Evolutionary conservation across 2,329 filamentous ascomycete species (phyloP).

Genomic region (Aureobasidium leucospermi): DNA sequence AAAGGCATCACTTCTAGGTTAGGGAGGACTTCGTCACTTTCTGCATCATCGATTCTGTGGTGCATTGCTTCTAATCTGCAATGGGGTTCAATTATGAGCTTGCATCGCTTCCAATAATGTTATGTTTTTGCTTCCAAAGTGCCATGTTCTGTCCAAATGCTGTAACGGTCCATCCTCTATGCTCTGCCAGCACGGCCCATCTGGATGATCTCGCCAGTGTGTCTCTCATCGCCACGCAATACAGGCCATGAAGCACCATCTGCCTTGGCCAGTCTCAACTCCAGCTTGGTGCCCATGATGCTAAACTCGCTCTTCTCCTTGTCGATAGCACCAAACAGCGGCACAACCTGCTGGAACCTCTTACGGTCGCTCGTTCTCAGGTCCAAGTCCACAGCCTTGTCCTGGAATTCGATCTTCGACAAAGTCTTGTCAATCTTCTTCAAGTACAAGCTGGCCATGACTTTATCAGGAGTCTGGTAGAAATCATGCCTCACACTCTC

Average conservation of each 20-base stretch:
- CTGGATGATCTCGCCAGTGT: conserved; percentile 77
- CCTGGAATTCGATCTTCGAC: conserved; percentile 64
- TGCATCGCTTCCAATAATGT: not conserved
- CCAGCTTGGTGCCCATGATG: conserved; percentile 82
- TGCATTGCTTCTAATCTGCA: not conserved
- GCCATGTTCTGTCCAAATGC: not conserved
- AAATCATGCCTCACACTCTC: conserved; percentile 80
- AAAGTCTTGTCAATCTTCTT: conserved; percentile 90
- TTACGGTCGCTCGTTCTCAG: conserved; percentile 82
- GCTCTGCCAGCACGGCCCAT: conserved; percentile 67
- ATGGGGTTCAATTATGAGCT: not conserved
- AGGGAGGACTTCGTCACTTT: not conserved
- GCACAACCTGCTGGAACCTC: conserved; percentile 66
- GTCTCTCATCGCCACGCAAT: conserved; percentile 67
- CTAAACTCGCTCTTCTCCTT: conserved; percentile 67
- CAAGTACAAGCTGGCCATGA: conserved; percentile 88
- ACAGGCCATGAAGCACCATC: conserved; percentile 80
- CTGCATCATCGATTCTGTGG: not conserved
- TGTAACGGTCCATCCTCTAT: conserved; percentile 13
- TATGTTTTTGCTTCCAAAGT: not conserved
- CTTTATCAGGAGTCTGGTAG: conserved; percentile 79
- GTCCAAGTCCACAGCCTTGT: conserved; percentile 62
- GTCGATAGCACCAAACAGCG: conserved; percentile 71
- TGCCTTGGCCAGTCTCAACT: conserved; percentile 65
- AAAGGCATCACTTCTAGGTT: not conserved